Conservation (phyloP, 371 early-diverging fungal genomes). For the Zychaea mexicana region DNA sequence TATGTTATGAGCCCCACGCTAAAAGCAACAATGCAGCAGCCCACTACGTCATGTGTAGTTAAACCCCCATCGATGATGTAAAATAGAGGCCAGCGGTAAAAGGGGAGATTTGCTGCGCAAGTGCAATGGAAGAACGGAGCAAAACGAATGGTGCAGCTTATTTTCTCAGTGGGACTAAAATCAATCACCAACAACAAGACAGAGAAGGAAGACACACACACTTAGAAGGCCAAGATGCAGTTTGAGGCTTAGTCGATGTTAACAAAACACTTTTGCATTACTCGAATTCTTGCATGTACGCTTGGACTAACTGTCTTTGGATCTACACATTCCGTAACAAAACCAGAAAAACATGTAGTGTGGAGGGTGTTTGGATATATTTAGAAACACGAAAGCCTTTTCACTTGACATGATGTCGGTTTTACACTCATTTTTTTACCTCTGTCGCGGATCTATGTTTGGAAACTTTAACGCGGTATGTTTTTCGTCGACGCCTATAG, state of each 20-base stretch:
- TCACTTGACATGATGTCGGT: background rate
- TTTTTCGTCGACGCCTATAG: conserved; percentile 7
- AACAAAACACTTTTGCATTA: too few species aligned
- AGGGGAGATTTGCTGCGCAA: too few species aligned
- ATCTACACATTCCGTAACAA: background rate
- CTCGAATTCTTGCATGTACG: conserved; percentile 13
- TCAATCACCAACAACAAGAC: too few species aligned
- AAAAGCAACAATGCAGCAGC: too few species aligned
- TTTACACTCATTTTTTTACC: background rate
- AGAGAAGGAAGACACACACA: too few species aligned
- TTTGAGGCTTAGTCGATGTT: background rate
- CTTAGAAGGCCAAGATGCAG: background rate
- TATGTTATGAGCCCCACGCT: too few species aligned
- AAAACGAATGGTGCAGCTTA: too few species aligned
- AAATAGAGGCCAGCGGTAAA: too few species aligned
- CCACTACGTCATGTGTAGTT: too few species aligned
- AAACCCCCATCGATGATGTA: too few species aligned
- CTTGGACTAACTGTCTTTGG: conserved; percentile 12
- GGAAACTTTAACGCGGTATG: conserved; percentile 11
- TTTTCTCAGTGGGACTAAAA: too few species aligned
- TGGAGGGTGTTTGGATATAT: background rate
- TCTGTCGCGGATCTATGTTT: conserved; percentile 9
- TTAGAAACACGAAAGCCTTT: background rate
- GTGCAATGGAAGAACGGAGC: too few species aligned
- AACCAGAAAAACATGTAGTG: background rate